phyloP scores from a whole-genome alignment of 169 alveolate genomes.

The Cyclospora cayetanensis region DNA sequence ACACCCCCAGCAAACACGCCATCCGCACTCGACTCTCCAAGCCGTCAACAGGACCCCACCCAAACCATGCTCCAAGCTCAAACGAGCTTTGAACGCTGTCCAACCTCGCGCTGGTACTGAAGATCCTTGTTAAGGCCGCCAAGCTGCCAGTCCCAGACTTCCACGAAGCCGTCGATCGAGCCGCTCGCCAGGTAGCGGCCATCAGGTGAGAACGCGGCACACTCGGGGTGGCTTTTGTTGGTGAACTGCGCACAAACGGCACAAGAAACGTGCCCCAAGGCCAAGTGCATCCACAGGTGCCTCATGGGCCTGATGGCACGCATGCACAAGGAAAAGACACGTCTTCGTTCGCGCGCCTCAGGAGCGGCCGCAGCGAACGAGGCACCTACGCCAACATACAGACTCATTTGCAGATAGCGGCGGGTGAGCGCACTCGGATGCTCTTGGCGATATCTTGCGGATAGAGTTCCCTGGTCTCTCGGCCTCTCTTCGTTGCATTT shows the following conservation, averaged over 20 bases:
- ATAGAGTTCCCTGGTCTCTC: slow-evolving; percentile 13
- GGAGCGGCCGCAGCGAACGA: neutral
- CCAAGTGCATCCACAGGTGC: neutral
- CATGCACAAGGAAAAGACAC: neutral
- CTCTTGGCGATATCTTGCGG: slow-evolving; percentile 49
- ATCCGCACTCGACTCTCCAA: neutral
- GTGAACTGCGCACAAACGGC: slow-evolving; percentile 76
- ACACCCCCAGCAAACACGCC: neutral
- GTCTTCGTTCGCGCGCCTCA: neutral
- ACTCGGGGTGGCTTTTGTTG: slow-evolving; percentile 86
- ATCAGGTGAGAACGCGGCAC: slow-evolving; percentile 86
- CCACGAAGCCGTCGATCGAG: slow-evolving; percentile 88
- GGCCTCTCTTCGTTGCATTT: neutral
- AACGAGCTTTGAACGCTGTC: neutral
- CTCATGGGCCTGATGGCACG: neutral
- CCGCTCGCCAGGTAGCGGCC: slow-evolving; percentile 87
- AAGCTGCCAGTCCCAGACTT: slow-evolving; percentile 86
- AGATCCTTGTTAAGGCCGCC: slow-evolving; percentile 84
- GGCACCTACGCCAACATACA: neutral
- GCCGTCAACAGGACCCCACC: neutral
- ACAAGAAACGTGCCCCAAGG: too few relatives aligned
- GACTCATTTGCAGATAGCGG: too few relatives aligned
- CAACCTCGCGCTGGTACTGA: slow-evolving; percentile 81
- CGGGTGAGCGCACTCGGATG: neutral
- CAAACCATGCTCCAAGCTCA: neutral